Evolutionary conservation across 2,329 filamentous ascomycete species (phyloP).

Genomic region (Fusarium caatingaense): DNA sequence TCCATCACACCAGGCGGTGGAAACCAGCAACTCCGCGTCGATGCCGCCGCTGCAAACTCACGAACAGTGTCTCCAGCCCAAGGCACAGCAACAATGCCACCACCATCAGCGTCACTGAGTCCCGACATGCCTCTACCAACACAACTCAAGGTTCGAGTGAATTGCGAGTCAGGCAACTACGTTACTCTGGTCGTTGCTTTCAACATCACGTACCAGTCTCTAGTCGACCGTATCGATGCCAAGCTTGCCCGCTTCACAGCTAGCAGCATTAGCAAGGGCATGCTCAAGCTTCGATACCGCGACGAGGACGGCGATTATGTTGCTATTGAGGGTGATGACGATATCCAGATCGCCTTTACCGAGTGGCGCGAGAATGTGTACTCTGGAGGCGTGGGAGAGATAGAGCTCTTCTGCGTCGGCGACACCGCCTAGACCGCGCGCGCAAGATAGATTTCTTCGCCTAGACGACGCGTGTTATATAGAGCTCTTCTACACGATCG

Average conservation of each 20-base stretch:
- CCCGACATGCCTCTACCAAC: constrained; percentile 68
- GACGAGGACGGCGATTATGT: constrained; percentile 95
- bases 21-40: constrained; percentile 54
- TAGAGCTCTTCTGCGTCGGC: constrained; percentile 83
- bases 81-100: constrained; percentile 49
- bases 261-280: constrained; percentile 83
- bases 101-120: constrained; percentile 49
- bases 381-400: constrained; percentile 83
- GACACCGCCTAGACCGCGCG: constrained; percentile 51
- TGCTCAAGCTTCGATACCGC: constrained; percentile 87
- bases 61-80: constrained; percentile 62
- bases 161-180: constrained; percentile 85
- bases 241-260: constrained; percentile 90
- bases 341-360: constrained; percentile 94
- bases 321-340: constrained; percentile 93
- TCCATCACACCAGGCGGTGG: constrained; percentile 57
- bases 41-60: constrained; percentile 53
- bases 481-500: too few species aligned
- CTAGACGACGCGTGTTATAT: constrained; percentile 70
- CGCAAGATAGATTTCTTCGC: neutral
- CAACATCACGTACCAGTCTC: constrained; percentile 92
- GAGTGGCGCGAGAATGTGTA: constrained; percentile 84
- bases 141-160: constrained; percentile 95
- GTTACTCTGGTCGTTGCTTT: constrained; percentile 96
- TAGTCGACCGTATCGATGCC: constrained; percentile 95